Evolutionary conservation across 169 alveolate genomes (phyloP).

Genomic region (Besnoitia besnoiti): DNA sequence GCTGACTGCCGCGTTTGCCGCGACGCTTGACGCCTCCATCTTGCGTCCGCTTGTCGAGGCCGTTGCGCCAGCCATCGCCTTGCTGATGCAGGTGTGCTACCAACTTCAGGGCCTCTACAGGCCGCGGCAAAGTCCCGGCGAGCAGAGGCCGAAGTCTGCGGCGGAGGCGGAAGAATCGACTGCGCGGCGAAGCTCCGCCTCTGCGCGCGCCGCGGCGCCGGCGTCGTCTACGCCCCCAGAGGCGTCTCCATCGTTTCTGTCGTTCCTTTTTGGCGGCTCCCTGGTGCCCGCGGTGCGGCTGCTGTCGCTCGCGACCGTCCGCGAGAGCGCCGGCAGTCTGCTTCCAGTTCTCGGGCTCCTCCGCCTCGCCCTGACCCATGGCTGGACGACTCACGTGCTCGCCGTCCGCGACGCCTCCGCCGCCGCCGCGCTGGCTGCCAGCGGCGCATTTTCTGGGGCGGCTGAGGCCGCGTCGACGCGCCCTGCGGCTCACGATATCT

Average conservation of each 20-base stretch:
- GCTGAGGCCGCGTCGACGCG: not conserved
- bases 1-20: not conserved
- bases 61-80: not conserved
- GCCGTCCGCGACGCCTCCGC: not conserved
- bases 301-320: not conserved
- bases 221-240: not conserved
- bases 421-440: not conserved
- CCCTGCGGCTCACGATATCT: not conserved
- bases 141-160: no score
- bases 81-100: not conserved
- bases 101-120: not conserved
- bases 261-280: conserved; percentile 8
- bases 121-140: not conserved
- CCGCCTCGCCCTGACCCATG: not conserved
- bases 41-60: conserved; percentile 14
- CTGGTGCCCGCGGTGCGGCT: not conserved
- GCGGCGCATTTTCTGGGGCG: not conserved
- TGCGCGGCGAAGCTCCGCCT: no score
- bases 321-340: not conserved
- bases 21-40: not conserved
- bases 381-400: conserved; percentile 24
- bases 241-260: not conserved
- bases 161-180: no score
- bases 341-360: not conserved
- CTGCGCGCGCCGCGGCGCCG: not conserved